Conservation (phyloP, 1,284 basidiomycete species). For the Ustilago loliicola region DNA sequence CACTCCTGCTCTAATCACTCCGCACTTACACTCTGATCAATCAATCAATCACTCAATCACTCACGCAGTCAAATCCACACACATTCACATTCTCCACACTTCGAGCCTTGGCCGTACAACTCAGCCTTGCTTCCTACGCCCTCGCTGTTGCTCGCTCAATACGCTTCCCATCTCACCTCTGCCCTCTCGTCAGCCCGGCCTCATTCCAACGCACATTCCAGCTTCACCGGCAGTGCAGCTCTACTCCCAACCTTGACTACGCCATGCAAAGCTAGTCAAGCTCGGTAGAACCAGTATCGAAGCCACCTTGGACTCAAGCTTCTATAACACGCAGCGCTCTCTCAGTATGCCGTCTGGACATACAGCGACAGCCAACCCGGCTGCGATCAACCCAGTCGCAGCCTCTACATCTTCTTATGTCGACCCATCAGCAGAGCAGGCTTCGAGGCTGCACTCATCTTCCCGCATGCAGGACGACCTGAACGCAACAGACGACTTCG, state of each 20-base stretch:
- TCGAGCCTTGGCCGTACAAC: background rate
- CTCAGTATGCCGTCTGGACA: constrained; percentile 4
- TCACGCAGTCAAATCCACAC: background rate
- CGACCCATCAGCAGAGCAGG: background rate
- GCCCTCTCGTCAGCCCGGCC: background rate
- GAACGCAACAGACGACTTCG: constrained; percentile 30
- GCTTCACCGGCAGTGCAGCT: background rate
- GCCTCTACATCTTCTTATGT: constrained; percentile 9
- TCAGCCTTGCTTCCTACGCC: constrained; percentile 3
- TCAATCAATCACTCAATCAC: constrained; percentile 8
- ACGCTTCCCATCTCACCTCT: too few relatives aligned
- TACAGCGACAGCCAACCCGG: constrained; percentile 5
- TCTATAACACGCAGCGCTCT: background rate
- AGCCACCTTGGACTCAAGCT: background rate
- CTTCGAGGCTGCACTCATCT: constrained; percentile 2
- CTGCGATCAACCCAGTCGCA: constrained; percentile 13
- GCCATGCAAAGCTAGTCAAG: constrained; percentile 14
- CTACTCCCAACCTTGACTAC: background rate
- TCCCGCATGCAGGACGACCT: constrained; percentile 25
- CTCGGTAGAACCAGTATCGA: background rate
- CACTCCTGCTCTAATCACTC: constrained; percentile 4
- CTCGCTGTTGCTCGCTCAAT: background rate
- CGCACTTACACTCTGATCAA: background rate
- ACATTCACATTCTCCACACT: background rate
- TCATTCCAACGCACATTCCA: too few relatives aligned